Evolutionary conservation across 2,329 filamentous ascomycete genomes (phyloP).

Genomic region (Mycosphaerella sp.): DNA sequence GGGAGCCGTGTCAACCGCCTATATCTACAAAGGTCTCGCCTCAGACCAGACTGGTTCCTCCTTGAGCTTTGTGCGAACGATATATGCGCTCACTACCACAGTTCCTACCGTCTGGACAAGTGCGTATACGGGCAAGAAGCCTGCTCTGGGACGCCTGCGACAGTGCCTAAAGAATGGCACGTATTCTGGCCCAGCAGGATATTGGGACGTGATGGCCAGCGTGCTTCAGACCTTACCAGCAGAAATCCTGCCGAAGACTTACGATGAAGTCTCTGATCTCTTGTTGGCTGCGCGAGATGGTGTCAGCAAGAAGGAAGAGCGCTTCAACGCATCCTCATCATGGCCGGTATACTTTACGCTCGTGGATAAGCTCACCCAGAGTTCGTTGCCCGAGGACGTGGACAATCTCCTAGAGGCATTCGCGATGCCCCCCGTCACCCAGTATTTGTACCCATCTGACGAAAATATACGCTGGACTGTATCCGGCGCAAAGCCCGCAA

Average conservation of each 20-base stretch:
- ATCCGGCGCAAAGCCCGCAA: conserved; percentile 39
- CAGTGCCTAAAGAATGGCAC: conserved; percentile 78
- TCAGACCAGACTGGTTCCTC: conserved; percentile 69
- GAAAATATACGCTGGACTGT: conserved; percentile 49
- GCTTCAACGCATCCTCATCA: conserved; percentile 59
- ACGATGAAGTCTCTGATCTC: conserved; percentile 54
- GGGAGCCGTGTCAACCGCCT: conserved; percentile 57
- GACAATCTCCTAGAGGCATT: conserved; percentile 43
- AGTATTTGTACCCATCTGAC: conserved; percentile 47
- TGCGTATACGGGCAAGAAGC: conserved; percentile 53
- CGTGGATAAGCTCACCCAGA: conserved; percentile 37
- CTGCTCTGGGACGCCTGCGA: conserved; percentile 54
- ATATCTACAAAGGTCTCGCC: conserved; percentile 69
- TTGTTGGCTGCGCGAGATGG: conserved; percentile 64
- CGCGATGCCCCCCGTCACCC: conserved; percentile 48
- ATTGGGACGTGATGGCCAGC: conserved; percentile 63
- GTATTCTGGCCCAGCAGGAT: conserved; percentile 64
- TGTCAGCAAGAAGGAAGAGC: conserved; percentile 68
- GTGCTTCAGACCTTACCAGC: conserved; percentile 55
- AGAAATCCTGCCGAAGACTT: conserved; percentile 49
- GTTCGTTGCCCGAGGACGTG: conserved; percentile 41
- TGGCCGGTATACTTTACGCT: conserved; percentile 71
- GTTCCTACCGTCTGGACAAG: conserved; percentile 69
- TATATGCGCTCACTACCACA: conserved; percentile 59
- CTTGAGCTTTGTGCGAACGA: conserved; percentile 60